Evolutionary conservation across 495 filamentous ascomycete genomes (phyloP).

Genomic region (Penicillium canescens): DNA sequence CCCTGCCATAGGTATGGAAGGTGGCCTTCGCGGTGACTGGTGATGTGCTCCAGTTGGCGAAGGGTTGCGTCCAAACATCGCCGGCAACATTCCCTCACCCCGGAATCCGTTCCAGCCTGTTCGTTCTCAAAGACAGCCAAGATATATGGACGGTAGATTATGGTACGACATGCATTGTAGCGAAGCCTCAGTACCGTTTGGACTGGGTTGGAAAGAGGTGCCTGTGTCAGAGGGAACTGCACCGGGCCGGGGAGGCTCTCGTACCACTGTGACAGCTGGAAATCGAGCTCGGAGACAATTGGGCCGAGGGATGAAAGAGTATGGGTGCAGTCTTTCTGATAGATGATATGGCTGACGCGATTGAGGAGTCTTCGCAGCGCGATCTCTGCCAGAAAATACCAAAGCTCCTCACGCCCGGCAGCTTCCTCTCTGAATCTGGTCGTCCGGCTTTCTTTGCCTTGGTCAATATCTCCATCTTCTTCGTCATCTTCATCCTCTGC

Average conservation of each 20-base stretch:
- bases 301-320: conserved; percentile 71
- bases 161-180: conserved; percentile 82
- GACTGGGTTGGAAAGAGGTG: conserved; percentile 66
- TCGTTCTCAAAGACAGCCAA: conserved; percentile 78
- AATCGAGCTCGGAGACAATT: conserved; percentile 76
- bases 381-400: conserved; percentile 84
- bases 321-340: conserved; percentile 68
- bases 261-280: conserved; percentile 83
- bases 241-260: conserved; percentile 70
- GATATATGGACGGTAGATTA: conserved; percentile 83
- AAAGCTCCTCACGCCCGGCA: conserved; percentile 71
- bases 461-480: conserved; percentile 30
- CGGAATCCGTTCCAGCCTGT: conserved; percentile 63
- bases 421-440: conserved; percentile 8
- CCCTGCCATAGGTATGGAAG: conserved; percentile 89
- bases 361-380: conserved; percentile 75
- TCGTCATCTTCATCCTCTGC: conserved; percentile 53
- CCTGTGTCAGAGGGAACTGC: conserved; percentile 69
- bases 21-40: conserved; percentile 78
- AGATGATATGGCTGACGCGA: conserved; percentile 78
- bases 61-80: conserved; percentile 82
- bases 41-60: conserved; percentile 76
- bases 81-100: conserved; percentile 73
- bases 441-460: conserved; percentile 11
- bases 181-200: conserved; percentile 77